Evolutionary conservation across 306 rosid genomes (phyloP).

Genomic region (Begonia masoniana): DNA sequence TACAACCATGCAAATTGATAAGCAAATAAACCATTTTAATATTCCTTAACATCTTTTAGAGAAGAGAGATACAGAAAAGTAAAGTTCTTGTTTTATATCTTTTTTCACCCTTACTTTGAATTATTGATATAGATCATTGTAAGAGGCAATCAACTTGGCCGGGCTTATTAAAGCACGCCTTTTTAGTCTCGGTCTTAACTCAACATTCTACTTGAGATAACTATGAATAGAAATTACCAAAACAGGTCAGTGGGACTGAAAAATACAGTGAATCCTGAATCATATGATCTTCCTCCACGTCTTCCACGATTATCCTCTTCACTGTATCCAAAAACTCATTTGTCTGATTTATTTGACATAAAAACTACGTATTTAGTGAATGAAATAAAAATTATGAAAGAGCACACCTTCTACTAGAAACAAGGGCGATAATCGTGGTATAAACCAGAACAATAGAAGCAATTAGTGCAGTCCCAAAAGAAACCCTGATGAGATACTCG

Average conservation of each 20-base stretch:
- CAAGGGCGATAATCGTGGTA: constrained; percentile 78
- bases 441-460: constrained; percentile 91
- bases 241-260: constrained; percentile 66
- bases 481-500: constrained; percentile 82
- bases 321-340: constrained; percentile 34
- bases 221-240: constrained; percentile 40
- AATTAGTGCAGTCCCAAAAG: constrained; percentile 90
- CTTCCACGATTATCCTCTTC: constrained; percentile 90
- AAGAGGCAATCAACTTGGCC: too few species aligned
- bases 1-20: constrained; percentile 2
- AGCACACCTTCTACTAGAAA: constrained; percentile 69
- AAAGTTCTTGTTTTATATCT: not conserved
- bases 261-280: constrained; percentile 67
- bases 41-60: not conserved
- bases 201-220: not conserved
- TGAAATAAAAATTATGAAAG: not conserved
- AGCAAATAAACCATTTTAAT: not conserved
- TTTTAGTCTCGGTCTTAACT: too few species aligned
- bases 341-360: constrained; percentile 8
- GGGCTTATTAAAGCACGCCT: too few species aligned
- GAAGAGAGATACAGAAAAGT: not conserved
- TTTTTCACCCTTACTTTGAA: not conserved
- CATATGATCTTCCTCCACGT: constrained; percentile 76
- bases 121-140: too few species aligned
- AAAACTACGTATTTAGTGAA: not conserved